Base-by-base conservation (phyloP, 2,329 filamentous ascomycete genomes). In the Ceratocystis cacaofunesta region DNA sequence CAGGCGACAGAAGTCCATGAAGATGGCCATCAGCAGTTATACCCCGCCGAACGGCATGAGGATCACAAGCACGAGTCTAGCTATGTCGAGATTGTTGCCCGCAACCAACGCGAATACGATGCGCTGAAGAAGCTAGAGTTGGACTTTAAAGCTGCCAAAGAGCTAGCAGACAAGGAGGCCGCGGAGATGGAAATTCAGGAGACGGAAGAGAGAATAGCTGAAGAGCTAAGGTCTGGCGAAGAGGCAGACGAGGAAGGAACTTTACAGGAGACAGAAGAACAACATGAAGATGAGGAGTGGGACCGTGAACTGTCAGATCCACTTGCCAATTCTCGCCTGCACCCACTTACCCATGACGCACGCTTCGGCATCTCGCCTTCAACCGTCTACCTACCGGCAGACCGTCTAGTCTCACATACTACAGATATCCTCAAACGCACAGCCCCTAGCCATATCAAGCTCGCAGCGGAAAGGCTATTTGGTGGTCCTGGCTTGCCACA, bases 401-500 rank as follows among this genome's bases (percentile, higher is more conserved):
- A 80, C n/a, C 78, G 82, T 2, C 80, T 96, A 50, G 80, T 88
- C 7, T 77, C 81, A 2, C 91, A 91, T 0, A 85, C 95, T 19
- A 79, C 83, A 1, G 75, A 82, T 3, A 78, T 96, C 1, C 78
- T 97, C 1, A 79, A 80, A 15, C 78, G 86, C 65, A 83, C 85
- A 64, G 83, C 90, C 66, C 83, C 85, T 55, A 87, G 85, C 66
- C 94, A 99, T 72, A 78, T 97, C 41, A 79, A 80, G 43, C 81
- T 87, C 66, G 81, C 87, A 1, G 89, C 92, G 0, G 84, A 89
- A 69, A 82, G 79, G 55, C 80, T 84, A 0, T 92, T 96, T 72
- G 92, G 92, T 55, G 92, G 92, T 0, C 75, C 76, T 2, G 84
- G 85, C 0, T 77, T 97, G 17, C 92, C 92, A 2, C 80, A 87